Percentiles rank a stretch among this genome's conserved stretches.
Conservation (phyloP, 2,329 filamentous ascomycete genomes). For the Aureobasidium sp. region DNA sequence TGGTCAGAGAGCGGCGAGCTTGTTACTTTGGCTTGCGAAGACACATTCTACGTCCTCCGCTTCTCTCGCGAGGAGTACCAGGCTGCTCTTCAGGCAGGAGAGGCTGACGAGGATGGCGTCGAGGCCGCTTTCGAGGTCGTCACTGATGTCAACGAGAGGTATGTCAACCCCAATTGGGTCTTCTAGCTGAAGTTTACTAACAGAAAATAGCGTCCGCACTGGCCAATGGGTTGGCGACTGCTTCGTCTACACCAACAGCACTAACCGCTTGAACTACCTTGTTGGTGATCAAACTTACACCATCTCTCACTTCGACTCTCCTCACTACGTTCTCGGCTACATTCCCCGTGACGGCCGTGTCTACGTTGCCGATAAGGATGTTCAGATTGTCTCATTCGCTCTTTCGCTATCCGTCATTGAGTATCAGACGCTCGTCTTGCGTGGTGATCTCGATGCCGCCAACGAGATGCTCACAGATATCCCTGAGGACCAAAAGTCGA, state of each 20-base stretch:
- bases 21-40: slow-evolving; percentile 86
- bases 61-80: slow-evolving; percentile 86
- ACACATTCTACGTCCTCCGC: slow-evolving; percentile 88
- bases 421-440: slow-evolving; percentile 92
- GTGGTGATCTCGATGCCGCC: slow-evolving; percentile 87
- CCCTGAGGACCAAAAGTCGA: slow-evolving; percentile 90
- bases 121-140: slow-evolving; percentile 95
- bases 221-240: slow-evolving; percentile 98
- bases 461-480: slow-evolving; percentile 78
- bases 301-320: slow-evolving; percentile 90
- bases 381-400: slow-evolving; percentile 81
- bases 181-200: background rate
- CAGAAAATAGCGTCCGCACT: slow-evolving; percentile 62
- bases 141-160: slow-evolving; percentile 89
- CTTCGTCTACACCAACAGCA: slow-evolving; percentile 97
- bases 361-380: slow-evolving; percentile 93
- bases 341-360: slow-evolving; percentile 91
- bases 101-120: slow-evolving; percentile 84
- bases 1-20: slow-evolving; percentile 97
- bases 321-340: slow-evolving; percentile 92
- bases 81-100: slow-evolving; percentile 71
- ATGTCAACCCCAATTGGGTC: slow-evolving; percentile 24
- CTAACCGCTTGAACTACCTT: slow-evolving; percentile 94
- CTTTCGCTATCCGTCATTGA: slow-evolving; percentile 90
- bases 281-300: slow-evolving; percentile 98